Base-by-base conservation (phyloP, 176 grass and related monocot species). In the Chrysopogon serrulatus region DNA sequence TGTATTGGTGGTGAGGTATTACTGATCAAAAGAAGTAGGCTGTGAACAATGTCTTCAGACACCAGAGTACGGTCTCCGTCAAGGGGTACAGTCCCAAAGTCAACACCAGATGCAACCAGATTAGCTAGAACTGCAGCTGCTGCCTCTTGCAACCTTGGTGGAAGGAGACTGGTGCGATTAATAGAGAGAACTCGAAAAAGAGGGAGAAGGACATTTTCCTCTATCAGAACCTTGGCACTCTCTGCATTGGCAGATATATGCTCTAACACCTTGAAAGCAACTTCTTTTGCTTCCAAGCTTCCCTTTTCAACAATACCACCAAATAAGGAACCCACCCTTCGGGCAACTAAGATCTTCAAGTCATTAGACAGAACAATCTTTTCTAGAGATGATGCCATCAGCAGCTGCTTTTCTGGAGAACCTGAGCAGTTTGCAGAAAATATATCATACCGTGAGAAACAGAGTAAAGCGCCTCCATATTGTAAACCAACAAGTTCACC, bases 1-100 rank as follows among this genome's bases (percentile, higher is more conserved):
- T 95, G 89, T 80, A 92, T 90, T 77, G 87, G 68, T 23, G 93
- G 93, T 13, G 90, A 90, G 8, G 90, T 95, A 57, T 92, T 95
- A 72, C 87, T 92, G 41, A 95, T 87, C 57, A 95, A 83, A 88
- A 92, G 93, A 76, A 95, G 87, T n/a, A 95, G 71, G 61, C 79
- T 87, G 79, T 95, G 87, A 28, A 92, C 85, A 37, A 85, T 88
- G 43, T 88, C 90, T 90, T 92, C 90, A 78, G 90, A 92, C 15
- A 95, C 87, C 69, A 95, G 76, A 23, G 85, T 95, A 56, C 48
- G 81, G 59, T 81, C 71, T n/a, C 79, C 84, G 35, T 92, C 81
- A 53, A 95, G 71, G 51, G 68, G 47, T 14, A 95, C 44, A 30
- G 74, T 65, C 19, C 60, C 83, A 83, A 95, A 88, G 87, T 92